These are phyloP conservation scores for Globisporangium parvum DNA, from an alignment of 352 stramenopile species.

Conservation along the genomic window DNA sequence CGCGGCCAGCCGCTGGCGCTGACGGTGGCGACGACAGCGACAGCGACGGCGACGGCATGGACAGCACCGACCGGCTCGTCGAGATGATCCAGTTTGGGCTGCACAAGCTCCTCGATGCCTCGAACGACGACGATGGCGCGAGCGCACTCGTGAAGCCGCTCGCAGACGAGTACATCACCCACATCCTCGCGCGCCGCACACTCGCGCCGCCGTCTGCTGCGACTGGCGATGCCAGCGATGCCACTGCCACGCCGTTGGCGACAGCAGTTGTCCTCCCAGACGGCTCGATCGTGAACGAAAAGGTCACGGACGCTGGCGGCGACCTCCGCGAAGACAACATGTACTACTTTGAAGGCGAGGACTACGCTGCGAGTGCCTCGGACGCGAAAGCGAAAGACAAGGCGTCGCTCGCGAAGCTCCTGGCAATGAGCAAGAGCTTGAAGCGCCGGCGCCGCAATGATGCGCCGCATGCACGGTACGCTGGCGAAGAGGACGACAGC, in stretches of 20 bases:
- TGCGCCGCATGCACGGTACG: conserved; percentile 16
- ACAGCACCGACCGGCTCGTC: conserved; percentile 34
- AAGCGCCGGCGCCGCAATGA: conserved; percentile 24
- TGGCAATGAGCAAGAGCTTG: conserved; percentile 14
- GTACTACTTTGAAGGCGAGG: conserved; percentile 80
- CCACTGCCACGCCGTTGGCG: not conserved
- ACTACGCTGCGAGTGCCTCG: conserved; percentile 40
- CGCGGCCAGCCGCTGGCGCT: conserved; percentile 34
- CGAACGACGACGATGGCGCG: conserved; percentile 19
- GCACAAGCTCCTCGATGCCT: conserved; percentile 50
- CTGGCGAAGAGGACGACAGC: conserved; percentile 27
- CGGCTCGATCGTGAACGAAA: conserved; percentile 36
- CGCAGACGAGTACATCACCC: conserved; percentile 48
- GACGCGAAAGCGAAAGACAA: conserved; percentile 32
- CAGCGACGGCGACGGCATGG: conserved; percentile 15
- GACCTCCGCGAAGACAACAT: conserved; percentile 75
- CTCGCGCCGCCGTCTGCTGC: not conserved
- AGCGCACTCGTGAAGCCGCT: conserved; percentile 38
- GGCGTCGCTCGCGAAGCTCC: conserved; percentile 33
- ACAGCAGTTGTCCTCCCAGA: conserved; percentile 6
- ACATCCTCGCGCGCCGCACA: conserved; percentile 31
- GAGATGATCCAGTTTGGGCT: conserved; percentile 76
- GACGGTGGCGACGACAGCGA: conserved; percentile 24
- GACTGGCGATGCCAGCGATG: not conserved
- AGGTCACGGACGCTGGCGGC: conserved; percentile 41